Conservation (phyloP, 768 basidiomycete species). For the Macrolepiota fuliginosa region DNA sequence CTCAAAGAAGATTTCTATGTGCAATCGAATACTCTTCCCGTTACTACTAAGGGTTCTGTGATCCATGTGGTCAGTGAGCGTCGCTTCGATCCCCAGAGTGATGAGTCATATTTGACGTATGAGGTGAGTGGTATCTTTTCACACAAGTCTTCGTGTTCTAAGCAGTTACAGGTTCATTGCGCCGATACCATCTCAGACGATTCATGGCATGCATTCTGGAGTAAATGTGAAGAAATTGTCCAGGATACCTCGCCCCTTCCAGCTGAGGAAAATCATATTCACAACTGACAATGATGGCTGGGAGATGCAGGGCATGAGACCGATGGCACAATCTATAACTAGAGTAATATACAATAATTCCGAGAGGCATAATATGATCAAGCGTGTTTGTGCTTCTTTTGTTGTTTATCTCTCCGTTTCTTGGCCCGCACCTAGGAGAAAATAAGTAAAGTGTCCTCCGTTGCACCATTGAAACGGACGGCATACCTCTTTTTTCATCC, state of each 20-base stretch:
- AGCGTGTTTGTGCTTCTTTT: conserved; percentile 48
- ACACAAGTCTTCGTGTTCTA: not conserved
- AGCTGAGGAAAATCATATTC: not conserved
- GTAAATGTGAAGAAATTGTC: conserved; percentile 15
- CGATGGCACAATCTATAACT: not conserved
- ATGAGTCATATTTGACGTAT: conserved; percentile 14
- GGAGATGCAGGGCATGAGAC: not conserved
- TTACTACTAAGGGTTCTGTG: not conserved
- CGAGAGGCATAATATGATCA: not conserved
- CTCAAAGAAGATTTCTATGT: conserved; percentile 9
- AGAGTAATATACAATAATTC: not conserved
- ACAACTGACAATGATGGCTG: not conserved
- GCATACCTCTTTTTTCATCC: conserved; percentile 90
- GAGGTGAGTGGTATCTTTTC: conserved; percentile 8
- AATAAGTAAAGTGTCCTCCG: not conserved
- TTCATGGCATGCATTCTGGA: conserved; percentile 18
- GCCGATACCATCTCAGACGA: conserved; percentile 9
- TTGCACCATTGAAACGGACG: not conserved
- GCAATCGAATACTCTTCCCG: not conserved
- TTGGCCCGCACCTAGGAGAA: conserved; percentile 73
- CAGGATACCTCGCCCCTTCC: not conserved
- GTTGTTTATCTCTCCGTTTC: conserved; percentile 76
- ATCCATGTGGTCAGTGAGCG: conserved; percentile 13
- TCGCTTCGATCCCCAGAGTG: conserved; percentile 10
- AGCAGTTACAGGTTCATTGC: conserved; percentile 11